phyloP scores from a whole-genome alignment of 2,329 filamentous ascomycete genomes.

The Fusarium algeriense region DNA sequence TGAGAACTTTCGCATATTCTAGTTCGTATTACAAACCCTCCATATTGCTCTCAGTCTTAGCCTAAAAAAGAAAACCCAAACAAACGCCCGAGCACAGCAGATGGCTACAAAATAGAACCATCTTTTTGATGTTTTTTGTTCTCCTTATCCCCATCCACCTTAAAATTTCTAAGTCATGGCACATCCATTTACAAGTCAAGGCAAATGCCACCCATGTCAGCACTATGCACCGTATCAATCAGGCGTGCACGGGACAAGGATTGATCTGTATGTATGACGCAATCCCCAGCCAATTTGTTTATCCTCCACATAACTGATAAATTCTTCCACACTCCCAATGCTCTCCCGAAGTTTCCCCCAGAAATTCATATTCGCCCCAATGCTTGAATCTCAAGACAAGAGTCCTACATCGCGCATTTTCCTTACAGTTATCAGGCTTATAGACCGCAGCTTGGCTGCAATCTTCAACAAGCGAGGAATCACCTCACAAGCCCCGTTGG shows the following conservation, averaged over 20 bases:
- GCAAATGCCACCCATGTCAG: background rate
- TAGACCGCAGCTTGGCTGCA: rapidly evolving
- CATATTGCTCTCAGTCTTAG: background rate
- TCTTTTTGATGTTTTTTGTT: background rate
- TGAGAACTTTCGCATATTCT: background rate
- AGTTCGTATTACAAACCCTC: background rate
- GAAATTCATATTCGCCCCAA: background rate
- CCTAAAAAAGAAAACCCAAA: background rate
- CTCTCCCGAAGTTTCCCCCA: background rate
- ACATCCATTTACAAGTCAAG: background rate
- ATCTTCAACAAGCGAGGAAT: conserved; percentile 4
- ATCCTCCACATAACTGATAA: background rate
- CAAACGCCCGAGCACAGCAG: too few relatives aligned
- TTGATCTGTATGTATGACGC: background rate
- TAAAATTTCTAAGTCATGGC: background rate
- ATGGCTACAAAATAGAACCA: background rate
- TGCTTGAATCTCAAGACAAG: background rate
- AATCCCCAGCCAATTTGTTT: background rate
- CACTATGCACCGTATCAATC: background rate
- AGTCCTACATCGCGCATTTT: background rate
- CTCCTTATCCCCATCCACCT: background rate
- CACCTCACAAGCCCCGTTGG: conserved; percentile 42
- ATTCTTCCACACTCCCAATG: background rate
- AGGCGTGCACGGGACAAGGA: background rate
- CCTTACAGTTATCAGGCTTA: background rate